Base-by-base conservation (phyloP, 2,329 filamentous ascomycete genomes). In the Colletotrichum truncatum region DNA sequence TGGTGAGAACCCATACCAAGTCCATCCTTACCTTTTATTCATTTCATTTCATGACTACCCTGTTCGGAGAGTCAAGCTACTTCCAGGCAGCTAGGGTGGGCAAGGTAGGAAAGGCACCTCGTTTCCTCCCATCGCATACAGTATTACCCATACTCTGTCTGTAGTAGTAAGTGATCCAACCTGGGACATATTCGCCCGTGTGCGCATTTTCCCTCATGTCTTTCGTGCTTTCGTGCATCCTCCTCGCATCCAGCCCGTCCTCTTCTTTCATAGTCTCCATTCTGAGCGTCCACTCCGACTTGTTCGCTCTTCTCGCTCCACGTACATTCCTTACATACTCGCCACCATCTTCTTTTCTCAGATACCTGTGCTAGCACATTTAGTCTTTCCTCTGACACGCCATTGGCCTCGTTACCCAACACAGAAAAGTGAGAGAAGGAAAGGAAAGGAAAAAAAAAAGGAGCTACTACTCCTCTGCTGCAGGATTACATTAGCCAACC, bases 401-500 rank as follows among this genome's bases (percentile, higher is more conserved):
- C 62, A 65, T 62, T 62, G 48, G 56, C 41, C 62, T 62, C 36
- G n/a, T 41, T 23, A 41, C 32, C 18, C 48, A 60, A 38, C 58
- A 21, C 43, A 62, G 21, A 61, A 21, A 48, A 32, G 16, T 36
- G 12, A 57, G n/a, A 4, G 11, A 28, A 43, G 18, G 12, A n/a
- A 52, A 38, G n/a, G n/a, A 46, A 46, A 28, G n/a, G n/a, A 30
- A 30, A 12, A 23, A 23, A 56, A 26, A 23, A 25, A 34, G 7
- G 39, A 56, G 39, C 53, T 46, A 28, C 53, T 56, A 32, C 21
- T 14, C 26, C 30, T 32, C 21, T 48, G 18, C 61, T 26, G 62
- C 26, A 46, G 49, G 34, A 65, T 49, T 54, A 65, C 62, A 62
- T 55, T 62, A 55, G 32, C 46, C 57, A 65, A 55, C 49, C 49